phyloP scores from a whole-genome alignment of 1,139 yeast genomes.

The Zhuliangozyma parablackwelliae region DNA sequence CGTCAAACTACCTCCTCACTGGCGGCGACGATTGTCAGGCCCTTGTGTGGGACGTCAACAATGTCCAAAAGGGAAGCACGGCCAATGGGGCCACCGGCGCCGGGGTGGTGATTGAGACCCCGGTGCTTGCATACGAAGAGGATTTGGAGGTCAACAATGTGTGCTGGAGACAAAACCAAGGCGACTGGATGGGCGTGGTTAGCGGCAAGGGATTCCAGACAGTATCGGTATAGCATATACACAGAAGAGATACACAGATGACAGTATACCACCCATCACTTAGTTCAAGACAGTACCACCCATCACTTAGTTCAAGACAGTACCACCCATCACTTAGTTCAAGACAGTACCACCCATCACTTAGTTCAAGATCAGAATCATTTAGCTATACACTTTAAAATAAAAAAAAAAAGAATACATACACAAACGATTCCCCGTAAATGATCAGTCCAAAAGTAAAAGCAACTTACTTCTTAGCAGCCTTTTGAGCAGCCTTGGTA shows the following conservation, averaged over 20 bases:
- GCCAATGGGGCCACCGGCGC: not conserved
- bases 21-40: slow-evolving; percentile 94
- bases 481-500: slow-evolving; percentile 99
- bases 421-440: no score
- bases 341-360: no score
- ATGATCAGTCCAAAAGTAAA: no score
- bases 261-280: no score
- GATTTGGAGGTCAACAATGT: slow-evolving; percentile 69
- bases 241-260: no score
- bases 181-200: slow-evolving; percentile 80
- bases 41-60: slow-evolving; percentile 72
- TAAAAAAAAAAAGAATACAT: no score
- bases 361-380: not conserved
- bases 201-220: slow-evolving; percentile 81
- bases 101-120: slow-evolving; percentile 31
- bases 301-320: no score
- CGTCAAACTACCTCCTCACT: slow-evolving; percentile 59
- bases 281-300: no score
- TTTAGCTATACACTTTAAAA: no score
- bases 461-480: slow-evolving; percentile 85
- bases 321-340: no score
- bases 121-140: slow-evolving; percentile 55
- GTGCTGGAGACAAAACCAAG: slow-evolving; percentile 61
- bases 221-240: no score
- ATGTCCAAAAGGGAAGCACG: slow-evolving; percentile 13